phyloP scores from a whole-genome alignment of 805 yeast species.

The Martiniozyma abietophila region DNA sequence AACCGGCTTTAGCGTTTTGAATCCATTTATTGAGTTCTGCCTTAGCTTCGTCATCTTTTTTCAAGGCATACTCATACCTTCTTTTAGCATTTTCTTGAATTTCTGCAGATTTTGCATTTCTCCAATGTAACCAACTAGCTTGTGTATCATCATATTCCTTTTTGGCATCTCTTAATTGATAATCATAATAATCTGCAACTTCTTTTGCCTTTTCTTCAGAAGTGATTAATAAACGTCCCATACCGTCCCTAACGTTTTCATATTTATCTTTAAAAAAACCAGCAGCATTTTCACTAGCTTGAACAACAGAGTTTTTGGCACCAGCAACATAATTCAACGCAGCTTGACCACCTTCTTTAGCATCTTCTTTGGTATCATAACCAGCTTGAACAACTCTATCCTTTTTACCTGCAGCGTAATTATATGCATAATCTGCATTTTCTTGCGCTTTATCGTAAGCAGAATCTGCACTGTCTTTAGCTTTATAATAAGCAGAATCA shows the following conservation, averaged over 20 bases:
- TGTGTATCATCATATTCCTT: constrained; percentile 21
- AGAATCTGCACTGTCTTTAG: constrained; percentile 20
- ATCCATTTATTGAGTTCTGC: constrained; percentile 13
- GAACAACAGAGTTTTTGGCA: constrained; percentile 2
- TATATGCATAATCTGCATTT: constrained; percentile 2
- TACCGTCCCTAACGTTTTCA: constrained; percentile 15
- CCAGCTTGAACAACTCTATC: constrained; percentile 4
- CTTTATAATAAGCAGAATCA: constrained; percentile 4
- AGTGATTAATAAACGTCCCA: constrained; percentile 15
- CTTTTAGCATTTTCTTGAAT: constrained; percentile 21
- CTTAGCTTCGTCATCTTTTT: constrained; percentile 18
- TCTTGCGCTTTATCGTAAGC: too few relatives aligned
- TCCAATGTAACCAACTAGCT: constrained; percentile 24
- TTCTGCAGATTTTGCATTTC: constrained; percentile 22
- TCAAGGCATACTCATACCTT: constrained; percentile 16
- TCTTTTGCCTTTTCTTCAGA: constrained; percentile 21
- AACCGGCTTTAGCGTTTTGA: constrained; percentile 5
- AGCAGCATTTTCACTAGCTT: constrained; percentile 1
- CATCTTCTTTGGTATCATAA: background rate
- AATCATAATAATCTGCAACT: constrained; percentile 19
- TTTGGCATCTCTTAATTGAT: constrained; percentile 19
- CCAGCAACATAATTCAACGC: too few relatives aligned
- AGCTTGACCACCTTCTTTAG: constrained; percentile 1
- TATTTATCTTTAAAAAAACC: constrained; percentile 28
- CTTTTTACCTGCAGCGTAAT: constrained; percentile 2